A percentile compares a stretch with the other conserved stretches of the same genome.
These are phyloP conservation scores for Arthrobotrys iridis DNA, from an alignment of 2,329 filamentous ascomycete genomes.

Conservation along the genomic window DNA sequence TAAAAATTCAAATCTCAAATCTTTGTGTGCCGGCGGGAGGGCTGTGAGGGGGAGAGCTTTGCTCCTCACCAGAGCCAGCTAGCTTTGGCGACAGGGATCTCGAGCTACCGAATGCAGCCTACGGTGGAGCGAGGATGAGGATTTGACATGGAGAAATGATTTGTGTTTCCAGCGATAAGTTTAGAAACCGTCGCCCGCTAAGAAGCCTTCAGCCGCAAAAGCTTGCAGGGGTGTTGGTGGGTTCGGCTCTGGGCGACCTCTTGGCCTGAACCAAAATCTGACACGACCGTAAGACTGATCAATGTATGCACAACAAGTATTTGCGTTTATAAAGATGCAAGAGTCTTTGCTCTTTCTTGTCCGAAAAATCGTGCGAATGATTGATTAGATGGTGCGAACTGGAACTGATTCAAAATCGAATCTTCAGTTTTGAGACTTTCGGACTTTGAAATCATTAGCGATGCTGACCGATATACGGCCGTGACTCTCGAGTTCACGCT, in stretches of 20 bases:
- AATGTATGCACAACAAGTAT: conserved; percentile 23
- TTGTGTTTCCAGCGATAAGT: conserved; percentile 54
- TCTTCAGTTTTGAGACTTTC: neutral
- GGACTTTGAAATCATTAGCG: too few species aligned
- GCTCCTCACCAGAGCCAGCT: conserved; percentile 34
- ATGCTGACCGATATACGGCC: too few species aligned
- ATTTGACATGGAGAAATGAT: conserved; percentile 53
- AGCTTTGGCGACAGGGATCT: conserved; percentile 45
- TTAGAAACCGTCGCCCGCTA: conserved; percentile 54
- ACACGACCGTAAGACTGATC: conserved; percentile 53
- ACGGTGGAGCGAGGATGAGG: conserved; percentile 42
- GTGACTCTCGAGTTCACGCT: neutral
- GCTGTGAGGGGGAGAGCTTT: conserved; percentile 50
- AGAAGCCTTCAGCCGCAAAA: conserved; percentile 53
- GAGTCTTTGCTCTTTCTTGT: neutral
- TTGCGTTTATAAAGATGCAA: neutral
- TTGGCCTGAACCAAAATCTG: conserved; percentile 54
- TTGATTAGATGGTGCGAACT: too few species aligned
- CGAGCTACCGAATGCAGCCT: conserved; percentile 54
- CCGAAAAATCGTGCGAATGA: neutral
- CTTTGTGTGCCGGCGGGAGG: conserved; percentile 53
- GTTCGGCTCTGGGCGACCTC: conserved; percentile 37
- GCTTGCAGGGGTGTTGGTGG: conserved; percentile 35
- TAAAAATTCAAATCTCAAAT: conserved; percentile 53
- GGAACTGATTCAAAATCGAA: neutral